Evolutionary conservation across 2,329 filamentous ascomycete genomes (phyloP).

Genomic region (Neonectria magnoliae): DNA sequence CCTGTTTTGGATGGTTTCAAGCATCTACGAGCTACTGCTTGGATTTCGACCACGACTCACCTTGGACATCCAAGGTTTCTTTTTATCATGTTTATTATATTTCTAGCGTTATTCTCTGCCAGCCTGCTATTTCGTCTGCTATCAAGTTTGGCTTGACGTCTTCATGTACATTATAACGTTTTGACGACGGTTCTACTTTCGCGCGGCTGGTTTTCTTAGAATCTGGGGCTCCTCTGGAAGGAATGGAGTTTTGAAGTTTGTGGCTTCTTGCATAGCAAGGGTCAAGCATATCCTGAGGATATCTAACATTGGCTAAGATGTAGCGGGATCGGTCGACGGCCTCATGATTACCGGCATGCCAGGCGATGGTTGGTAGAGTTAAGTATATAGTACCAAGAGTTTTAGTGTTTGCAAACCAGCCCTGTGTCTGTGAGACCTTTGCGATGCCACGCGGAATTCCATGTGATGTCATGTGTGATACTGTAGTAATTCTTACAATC

Average conservation of each 20-base stretch:
- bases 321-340: neutral
- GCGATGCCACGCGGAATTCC: neutral
- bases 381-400: neutral
- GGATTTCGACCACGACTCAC: neutral
- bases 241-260: neutral
- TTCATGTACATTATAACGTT: neutral
- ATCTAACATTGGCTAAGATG: neutral
- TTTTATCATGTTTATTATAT: neutral
- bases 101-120: neutral
- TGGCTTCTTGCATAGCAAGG: neutral
- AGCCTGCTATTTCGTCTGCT: neutral
- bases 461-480: neutral
- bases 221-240: neutral
- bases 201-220: neutral
- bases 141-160: neutral
- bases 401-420: neutral
- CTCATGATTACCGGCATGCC: neutral
- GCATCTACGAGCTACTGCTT: neutral
- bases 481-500: neutral
- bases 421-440: neutral
- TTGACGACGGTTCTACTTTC: neutral
- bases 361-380: neutral
- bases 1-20: neutral
- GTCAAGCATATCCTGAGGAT: neutral
- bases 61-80: neutral